A percentile compares a stretch with the other conserved stretches of the same genome.
These are phyloP conservation scores for Cladosporium velox DNA, from an alignment of 2,329 filamentous ascomycete species.

Conservation along the genomic window DNA sequence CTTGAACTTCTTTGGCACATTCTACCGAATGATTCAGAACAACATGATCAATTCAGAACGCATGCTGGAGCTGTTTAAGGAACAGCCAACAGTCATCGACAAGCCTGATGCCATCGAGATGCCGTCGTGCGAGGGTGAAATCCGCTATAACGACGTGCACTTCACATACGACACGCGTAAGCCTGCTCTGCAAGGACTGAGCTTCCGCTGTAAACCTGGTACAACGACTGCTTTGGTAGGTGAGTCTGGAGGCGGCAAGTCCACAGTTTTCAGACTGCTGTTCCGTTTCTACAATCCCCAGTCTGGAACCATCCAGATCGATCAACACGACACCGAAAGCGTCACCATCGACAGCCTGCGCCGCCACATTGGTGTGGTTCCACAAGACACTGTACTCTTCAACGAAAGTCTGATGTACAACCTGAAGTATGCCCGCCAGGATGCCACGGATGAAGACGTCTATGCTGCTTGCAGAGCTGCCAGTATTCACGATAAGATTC, in stretches of 20 bases:
- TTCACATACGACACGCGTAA: constrained; percentile 89
- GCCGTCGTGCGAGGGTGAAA: constrained; percentile 72
- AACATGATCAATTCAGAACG: constrained; percentile 97
- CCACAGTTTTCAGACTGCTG: constrained; percentile 90
- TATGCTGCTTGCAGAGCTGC: constrained; percentile 80
- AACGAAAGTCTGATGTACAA: constrained; percentile 97
- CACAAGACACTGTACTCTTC: constrained; percentile 93
- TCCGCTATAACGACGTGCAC: constrained; percentile 83
- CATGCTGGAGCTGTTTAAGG: constrained; percentile 93
- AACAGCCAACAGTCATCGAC: constrained; percentile 88
- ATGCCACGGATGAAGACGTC: constrained; percentile 78
- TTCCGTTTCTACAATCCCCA: constrained; percentile 94
- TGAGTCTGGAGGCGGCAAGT: constrained; percentile 95
- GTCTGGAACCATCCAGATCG: constrained; percentile 77
- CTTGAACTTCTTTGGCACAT: constrained; percentile 80
- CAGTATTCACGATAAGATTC: constrained; percentile 89
- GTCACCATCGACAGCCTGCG: constrained; percentile 93
- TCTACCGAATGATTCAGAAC: constrained; percentile 93
- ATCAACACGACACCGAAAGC: constrained; percentile 74
- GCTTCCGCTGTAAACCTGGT: constrained; percentile 82
- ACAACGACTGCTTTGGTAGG: constrained; percentile 95
- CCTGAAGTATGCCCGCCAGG: constrained; percentile 81
- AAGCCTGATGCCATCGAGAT: constrained; percentile 65
- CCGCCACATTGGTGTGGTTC: constrained; percentile 89
- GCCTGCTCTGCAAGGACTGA: constrained; percentile 78